A percentile compares a stretch with the other conserved stretches of the same genome.
These are phyloP conservation scores for Chytriomyces sp. DNA, from an alignment of 192 early-diverging fungal species.

Conservation along the genomic window DNA sequence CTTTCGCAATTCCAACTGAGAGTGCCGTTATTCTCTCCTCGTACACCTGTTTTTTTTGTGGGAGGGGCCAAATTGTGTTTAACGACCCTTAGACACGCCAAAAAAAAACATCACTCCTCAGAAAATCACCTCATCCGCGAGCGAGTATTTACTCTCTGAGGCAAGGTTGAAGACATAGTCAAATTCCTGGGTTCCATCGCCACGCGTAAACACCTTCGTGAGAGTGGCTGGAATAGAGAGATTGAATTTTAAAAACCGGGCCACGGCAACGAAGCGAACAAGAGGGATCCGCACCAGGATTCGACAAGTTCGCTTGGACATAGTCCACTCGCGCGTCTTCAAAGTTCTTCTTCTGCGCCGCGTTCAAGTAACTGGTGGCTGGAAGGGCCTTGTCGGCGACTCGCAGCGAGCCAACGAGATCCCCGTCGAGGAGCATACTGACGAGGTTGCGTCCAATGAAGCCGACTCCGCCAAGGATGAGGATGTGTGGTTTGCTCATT, in stretches of 20 bases:
- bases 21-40: conserved; percentile 78
- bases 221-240: conserved; percentile 60
- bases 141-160: conserved; percentile 93
- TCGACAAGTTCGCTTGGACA: conserved; percentile 77
- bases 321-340: conserved; percentile 73
- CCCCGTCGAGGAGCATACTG: conserved; percentile 68
- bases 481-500: conserved; percentile 45
- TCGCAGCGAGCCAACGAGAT: conserved; percentile 66
- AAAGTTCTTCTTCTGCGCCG: conserved; percentile 68
- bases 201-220: conserved; percentile 72
- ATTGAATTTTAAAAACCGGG: not conserved
- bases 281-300: conserved; percentile 59
- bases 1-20: conserved; percentile 76
- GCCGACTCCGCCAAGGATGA: conserved; percentile 83
- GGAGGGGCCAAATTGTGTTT: not conserved
- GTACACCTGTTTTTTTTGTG: conserved; percentile 63
- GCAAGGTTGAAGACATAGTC: conserved; percentile 96
- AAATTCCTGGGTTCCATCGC: conserved; percentile 68
- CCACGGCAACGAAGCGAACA: not conserved
- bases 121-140: conserved; percentile 70
- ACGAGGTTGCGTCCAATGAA: conserved; percentile 86
- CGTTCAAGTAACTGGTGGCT: conserved; percentile 75
- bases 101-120: not conserved
- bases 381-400: conserved; percentile 85
- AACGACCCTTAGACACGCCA: not conserved